Base-by-base conservation (phyloP, 345 rosid genomes). In the Linum lewisii region DNA sequence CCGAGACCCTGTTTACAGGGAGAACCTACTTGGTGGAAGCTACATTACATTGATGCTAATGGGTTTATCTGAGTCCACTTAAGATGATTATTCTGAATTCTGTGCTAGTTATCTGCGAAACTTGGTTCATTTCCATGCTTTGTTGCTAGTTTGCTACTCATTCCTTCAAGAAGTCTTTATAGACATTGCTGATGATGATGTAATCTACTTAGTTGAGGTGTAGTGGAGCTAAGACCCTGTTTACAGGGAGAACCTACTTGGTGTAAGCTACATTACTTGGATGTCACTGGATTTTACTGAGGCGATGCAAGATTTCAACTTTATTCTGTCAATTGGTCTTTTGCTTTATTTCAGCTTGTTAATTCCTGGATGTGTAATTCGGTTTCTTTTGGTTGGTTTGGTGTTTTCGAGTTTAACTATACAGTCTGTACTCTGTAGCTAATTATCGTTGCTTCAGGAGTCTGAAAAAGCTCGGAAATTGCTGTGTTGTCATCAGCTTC, bases 401-500 rank as follows among this genome's bases (percentile, higher is more conserved):
- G 38, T 32, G 3, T 51, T 3, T 25, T 69, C n/a, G 86, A 79
- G 84, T 81, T 79, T 70, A 62, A 79, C 84, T 79, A 81, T 78
- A 62, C 79, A n/a, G n/a, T 44, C 78, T 57, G 16, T 19, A 26
- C 32, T 26, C 32, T 26, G 32, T 29, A 6, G 54, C 55, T 24
- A 38, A 5, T 24, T 0, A 3, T 24, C 0, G 7, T 1, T 44
- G 63, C 77, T 25, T 49, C 18, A 38, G 25, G 83, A 57, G 84
- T 71, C 87, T 84, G 85, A 78, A 73, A 70, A 52, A 79, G 74
- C 86, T 81, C 86, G 60, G 3, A 81, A 1, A 81, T 36, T 54
- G 19, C 22, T 1, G 80, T 76, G 90, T 76, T 81, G 82, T 72
- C 87, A 79, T 84, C 90, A 84, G 84, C 90, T 84, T 78, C 84